Base-by-base conservation (phyloP, 2,329 filamentous ascomycete species). In the Aureobasidium sp. region DNA sequence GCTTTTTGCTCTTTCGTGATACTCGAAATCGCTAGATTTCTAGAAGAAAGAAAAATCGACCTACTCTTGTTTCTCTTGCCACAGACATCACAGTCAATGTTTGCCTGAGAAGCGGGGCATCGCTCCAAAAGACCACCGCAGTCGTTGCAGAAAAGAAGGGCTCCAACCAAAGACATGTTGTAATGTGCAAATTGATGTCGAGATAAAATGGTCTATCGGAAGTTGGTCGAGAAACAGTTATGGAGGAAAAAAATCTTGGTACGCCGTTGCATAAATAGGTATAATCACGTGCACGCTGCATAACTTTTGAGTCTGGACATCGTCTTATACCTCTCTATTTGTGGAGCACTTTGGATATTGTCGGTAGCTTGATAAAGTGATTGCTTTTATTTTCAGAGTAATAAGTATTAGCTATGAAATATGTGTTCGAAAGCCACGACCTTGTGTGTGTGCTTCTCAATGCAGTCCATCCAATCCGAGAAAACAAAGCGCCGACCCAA, bases 91-190 rank as follows among this genome's bases (percentile, higher is more conserved):
- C 93, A 99, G 83, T 81, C 64, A 97, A 78, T 63, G 89, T 83
- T 88, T 72, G 91, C 89, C 67, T 85, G 82, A 63, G 86, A 87
- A 64, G 89, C 90, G 66, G 87, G 88, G 51, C 89, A 91, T 61
- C 87, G 84, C 61, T 94, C 91, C 50, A 97, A 80, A 3, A 97
- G 82, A 73, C 96, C 96, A 65, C 93, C 93, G 75, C 93, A 97
- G 73, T 93, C 90, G 61, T 84, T 90, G 79, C 93, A 97, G 76
- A 97, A 97, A 41, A 96, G 87, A 47, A 97, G 81, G 56, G 91
- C 93, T 61, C 92, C 93, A 68, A 97, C 91, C 20, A 90, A 87
- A 67, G 92, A 86, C 93, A 97, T 97, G n/a, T 44, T 59, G 47
- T 44, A 7, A 29, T 58, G 5, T 58, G 15, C 15, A 34, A 23